Base-by-base conservation (phyloP, 441 rosid species). In the Eutrema salsugineum region DNA sequence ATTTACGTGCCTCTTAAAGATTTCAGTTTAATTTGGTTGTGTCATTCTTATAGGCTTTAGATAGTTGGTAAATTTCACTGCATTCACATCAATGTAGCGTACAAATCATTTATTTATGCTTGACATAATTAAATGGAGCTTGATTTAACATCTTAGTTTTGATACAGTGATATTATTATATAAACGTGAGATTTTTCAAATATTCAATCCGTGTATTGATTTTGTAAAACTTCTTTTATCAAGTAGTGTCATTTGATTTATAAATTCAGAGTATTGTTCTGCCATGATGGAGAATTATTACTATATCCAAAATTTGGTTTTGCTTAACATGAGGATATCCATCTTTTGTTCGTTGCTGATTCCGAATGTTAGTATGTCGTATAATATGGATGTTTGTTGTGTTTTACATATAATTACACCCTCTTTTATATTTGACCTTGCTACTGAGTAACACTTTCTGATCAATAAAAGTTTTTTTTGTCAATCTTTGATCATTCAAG, bases 401-500 rank as follows among this genome's bases (percentile, higher is more conserved):
- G 50, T 38, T 11, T 22, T 35, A 36, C 24, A 0, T 36, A 24
- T 60, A 17, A 32, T n/a, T 60, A 28, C 44, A 48, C 3, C 8
- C 10, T 15, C 20, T 20, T 30, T 12, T 49, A 20, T 65, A 28
- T 28, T 46, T 11, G 14, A 39, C 20, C 28, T 40, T 61, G 38
- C 11, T 61, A 27, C 35, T 51, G 19, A 59, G 58, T 43, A 46
- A 35, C 24, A 32, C 19, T 68, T 75, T 62, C 61, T 76, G 63
- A 68, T 75, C 39, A 46, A 40, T 49, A 11, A 16, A 3, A 11
- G n/a, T 47, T 20, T 28, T 16, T 4, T 49, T 8, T 64, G 16
- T 42, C 40, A n/a, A n/a, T 35, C 2, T 75, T 64, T 78, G 73
- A 68, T 73, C 35, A 42, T 4, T 56, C 2, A 51, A 95, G 99